phyloP scores from a whole-genome alignment of 192 early-diverging fungal species.

The Irineochytrium annulatum region DNA sequence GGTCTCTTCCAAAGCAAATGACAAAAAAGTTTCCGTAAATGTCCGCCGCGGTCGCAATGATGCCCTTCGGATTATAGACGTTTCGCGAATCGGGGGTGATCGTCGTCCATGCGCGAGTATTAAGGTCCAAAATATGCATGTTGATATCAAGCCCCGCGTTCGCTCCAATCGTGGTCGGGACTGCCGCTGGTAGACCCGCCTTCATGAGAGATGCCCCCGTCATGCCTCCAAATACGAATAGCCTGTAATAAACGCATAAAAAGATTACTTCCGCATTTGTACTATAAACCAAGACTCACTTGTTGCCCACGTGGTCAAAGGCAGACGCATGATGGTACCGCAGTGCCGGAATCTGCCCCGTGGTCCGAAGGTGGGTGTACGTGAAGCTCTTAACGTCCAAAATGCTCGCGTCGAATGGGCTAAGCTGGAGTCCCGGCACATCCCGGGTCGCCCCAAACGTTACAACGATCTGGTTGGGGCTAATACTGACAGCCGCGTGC shows the following conservation, averaged over 20 bases:
- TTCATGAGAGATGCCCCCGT: neutral
- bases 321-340: constrained; percentile 3
- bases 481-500: no score
- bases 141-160: neutral
- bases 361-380: neutral
- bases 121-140: constrained; percentile 1
- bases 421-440: no score
- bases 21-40: neutral
- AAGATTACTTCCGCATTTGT: no score
- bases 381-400: neutral
- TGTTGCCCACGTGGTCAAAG: neutral
- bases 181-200: no score
- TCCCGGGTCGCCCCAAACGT: no score
- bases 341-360: neutral
- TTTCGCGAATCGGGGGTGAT: neutral
- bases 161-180: neutral
- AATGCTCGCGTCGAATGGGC: no score
- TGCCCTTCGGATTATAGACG: neutral
- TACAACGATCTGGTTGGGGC: no score
- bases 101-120: neutral
- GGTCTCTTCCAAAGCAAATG: constrained; percentile 7
- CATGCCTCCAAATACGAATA: constrained; percentile 1
- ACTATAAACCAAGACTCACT: no score
- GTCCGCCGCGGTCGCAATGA: neutral
- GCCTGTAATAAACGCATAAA: no score